phyloP scores from a whole-genome alignment of 768 basidiomycete species.

The Lactifluus subvellereus region DNA sequence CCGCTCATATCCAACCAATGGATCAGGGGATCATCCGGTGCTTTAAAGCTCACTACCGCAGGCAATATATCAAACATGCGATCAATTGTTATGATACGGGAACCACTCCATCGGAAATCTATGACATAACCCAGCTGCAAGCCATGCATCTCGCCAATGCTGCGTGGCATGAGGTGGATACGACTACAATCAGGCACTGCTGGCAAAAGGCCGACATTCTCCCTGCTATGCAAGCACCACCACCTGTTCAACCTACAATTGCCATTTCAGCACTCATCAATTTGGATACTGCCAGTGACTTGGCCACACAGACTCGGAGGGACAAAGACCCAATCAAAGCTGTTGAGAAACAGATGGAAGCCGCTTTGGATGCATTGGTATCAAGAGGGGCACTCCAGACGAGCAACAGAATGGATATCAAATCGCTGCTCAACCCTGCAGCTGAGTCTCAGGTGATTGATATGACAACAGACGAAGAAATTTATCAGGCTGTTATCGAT shows the following conservation, averaged over 20 bases:
- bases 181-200: conserved; percentile 33
- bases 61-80: conserved; percentile 25
- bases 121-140: conserved; percentile 34
- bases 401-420: no score
- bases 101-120: conserved; percentile 28
- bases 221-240: neutral
- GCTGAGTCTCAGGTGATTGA: no score
- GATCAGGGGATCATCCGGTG: conserved; percentile 29
- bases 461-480: no score
- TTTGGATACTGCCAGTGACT: no score
- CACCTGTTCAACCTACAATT: neutral
- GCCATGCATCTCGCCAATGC: conserved; percentile 32
- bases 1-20: conserved; percentile 34
- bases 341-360: no score
- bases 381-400: no score
- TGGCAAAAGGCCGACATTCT: conserved; percentile 31
- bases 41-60: conserved; percentile 30
- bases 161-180: conserved; percentile 31
- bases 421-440: no score
- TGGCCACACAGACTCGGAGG: no score
- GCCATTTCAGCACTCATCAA: neutral
- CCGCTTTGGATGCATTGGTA: no score
- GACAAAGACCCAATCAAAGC: no score
- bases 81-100: conserved; percentile 7
- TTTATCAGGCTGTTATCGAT: no score